phyloP scores from a whole-genome alignment of 163 green algal genomes.

The Chlorella variabilis region DNA sequence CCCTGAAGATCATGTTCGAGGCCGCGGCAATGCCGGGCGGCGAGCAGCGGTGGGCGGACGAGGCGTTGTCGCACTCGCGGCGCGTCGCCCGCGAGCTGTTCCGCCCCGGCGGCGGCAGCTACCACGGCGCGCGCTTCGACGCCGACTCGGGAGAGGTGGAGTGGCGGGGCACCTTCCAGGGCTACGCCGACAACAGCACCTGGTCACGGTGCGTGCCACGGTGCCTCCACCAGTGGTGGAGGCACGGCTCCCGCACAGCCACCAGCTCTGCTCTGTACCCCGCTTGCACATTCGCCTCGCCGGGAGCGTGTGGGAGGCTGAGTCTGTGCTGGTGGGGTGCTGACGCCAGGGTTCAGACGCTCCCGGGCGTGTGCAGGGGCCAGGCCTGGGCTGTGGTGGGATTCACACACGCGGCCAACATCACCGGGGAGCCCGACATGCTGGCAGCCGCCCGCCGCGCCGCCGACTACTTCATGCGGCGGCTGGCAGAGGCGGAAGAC shows the following conservation, averaged over 20 bases:
- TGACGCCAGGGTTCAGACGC: too few relatives aligned
- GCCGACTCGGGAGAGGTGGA: not conserved
- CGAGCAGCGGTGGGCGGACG: not conserved
- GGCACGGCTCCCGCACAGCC: too few relatives aligned
- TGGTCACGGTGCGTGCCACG: too few relatives aligned
- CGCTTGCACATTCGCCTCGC: too few relatives aligned
- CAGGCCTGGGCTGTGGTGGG: slow-evolving; percentile 15
- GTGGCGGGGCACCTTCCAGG: too few relatives aligned
- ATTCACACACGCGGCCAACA: not conserved
- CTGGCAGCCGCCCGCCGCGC: not conserved
- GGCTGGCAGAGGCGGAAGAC: not conserved
- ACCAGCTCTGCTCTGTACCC: too few relatives aligned
- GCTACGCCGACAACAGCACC: too few relatives aligned
- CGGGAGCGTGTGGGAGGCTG: too few relatives aligned
- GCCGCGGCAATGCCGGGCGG: not conserved
- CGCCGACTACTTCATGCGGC: slow-evolving; percentile 8
- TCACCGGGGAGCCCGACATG: not conserved
- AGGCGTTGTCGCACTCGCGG: not conserved
- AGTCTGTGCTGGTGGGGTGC: too few relatives aligned
- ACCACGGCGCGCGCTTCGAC: too few relatives aligned
- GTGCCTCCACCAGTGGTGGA: too few relatives aligned
- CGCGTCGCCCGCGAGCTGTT: not conserved
- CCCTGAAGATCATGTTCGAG: not conserved
- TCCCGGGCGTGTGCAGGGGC: not conserved
- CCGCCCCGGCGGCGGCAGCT: too few relatives aligned